These are phyloP conservation scores for Candida adriatica DNA, from an alignment of 805 yeast genomes.

Conservation along the genomic window DNA sequence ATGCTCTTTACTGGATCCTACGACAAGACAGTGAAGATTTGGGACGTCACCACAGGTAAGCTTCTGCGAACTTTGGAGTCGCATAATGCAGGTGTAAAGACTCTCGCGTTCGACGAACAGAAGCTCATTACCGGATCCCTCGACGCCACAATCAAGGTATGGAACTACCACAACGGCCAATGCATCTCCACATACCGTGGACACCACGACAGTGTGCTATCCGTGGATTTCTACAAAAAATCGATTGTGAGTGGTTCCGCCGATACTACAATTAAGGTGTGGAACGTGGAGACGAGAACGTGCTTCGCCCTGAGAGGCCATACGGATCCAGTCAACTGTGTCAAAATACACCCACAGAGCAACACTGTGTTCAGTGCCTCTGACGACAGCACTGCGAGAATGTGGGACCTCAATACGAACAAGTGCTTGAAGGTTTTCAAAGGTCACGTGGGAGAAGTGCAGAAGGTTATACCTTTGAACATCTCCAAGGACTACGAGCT, in stretches of 20 bases:
- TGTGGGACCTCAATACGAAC: slow-evolving; percentile 89
- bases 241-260: slow-evolving; percentile 91
- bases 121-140: slow-evolving; percentile 89
- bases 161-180: slow-evolving; percentile 94
- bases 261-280: slow-evolving; percentile 84
- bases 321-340: slow-evolving; percentile 86
- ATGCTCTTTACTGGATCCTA: slow-evolving; percentile 86
- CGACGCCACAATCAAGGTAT: slow-evolving; percentile 86
- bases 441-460: slow-evolving; percentile 94
- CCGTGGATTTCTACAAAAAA: slow-evolving; percentile 75
- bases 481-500: slow-evolving; percentile 56
- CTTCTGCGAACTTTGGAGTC: slow-evolving; percentile 73
- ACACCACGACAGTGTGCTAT: slow-evolving; percentile 77
- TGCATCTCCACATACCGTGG: slow-evolving; percentile 93
- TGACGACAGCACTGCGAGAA: slow-evolving; percentile 85
- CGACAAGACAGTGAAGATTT: slow-evolving; percentile 85
- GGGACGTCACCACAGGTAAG: slow-evolving; percentile 82
- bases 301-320: slow-evolving; percentile 94
- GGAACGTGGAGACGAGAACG: slow-evolving; percentile 93
- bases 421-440: slow-evolving; percentile 70
- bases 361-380: slow-evolving; percentile 79
- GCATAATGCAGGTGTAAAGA: slow-evolving; percentile 83
- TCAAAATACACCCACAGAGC: slow-evolving; percentile 75
- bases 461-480: slow-evolving; percentile 80
- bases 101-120: slow-evolving; percentile 79